These are phyloP conservation scores for Populus alba DNA, from an alignment of 345 rosid genomes.

Conservation along the genomic window DNA sequence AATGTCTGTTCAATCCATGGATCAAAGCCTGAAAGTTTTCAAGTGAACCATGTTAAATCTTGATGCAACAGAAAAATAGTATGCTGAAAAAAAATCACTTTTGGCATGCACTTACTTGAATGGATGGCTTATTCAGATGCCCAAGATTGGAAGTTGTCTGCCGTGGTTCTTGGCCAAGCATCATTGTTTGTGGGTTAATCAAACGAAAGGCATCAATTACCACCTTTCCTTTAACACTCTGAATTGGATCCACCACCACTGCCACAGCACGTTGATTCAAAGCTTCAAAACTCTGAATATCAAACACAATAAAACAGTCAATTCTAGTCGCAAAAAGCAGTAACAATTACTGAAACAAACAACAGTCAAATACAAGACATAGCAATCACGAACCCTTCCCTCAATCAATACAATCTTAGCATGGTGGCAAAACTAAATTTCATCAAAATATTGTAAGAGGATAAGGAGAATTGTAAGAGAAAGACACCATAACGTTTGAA, in stretches of 20 bases:
- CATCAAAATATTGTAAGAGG: not conserved
- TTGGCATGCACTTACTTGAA: conserved; percentile 57
- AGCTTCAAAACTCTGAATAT: conserved; percentile 93
- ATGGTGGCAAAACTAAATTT: not conserved
- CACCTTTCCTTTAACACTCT: conserved; percentile 96
- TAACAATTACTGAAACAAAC: not conserved
- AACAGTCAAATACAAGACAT: not conserved
- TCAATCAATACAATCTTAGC: not conserved
- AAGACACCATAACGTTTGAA: no score
- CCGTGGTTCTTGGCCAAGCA: conserved; percentile 99
- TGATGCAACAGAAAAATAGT: not conserved
- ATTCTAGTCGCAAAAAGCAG: not conserved
- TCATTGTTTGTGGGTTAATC: conserved; percentile 97
- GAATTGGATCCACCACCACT: conserved; percentile 98
- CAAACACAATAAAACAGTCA: not conserved
- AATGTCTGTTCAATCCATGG: conserved; percentile 96
- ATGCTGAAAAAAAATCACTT: not conserved
- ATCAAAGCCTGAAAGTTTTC: conserved; percentile 73
- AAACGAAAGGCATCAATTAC: conserved; percentile 98
- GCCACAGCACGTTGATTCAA: conserved; percentile 97
- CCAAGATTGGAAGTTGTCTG: conserved; percentile 99
- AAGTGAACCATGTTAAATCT: conserved; percentile 17
- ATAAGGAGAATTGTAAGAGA: not conserved
- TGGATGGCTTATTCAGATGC: conserved; percentile 95
- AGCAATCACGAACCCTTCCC: not conserved